Evolutionary conservation across 2,329 filamentous ascomycete species (phyloP).

Genomic region (Claviceps purpurea): DNA sequence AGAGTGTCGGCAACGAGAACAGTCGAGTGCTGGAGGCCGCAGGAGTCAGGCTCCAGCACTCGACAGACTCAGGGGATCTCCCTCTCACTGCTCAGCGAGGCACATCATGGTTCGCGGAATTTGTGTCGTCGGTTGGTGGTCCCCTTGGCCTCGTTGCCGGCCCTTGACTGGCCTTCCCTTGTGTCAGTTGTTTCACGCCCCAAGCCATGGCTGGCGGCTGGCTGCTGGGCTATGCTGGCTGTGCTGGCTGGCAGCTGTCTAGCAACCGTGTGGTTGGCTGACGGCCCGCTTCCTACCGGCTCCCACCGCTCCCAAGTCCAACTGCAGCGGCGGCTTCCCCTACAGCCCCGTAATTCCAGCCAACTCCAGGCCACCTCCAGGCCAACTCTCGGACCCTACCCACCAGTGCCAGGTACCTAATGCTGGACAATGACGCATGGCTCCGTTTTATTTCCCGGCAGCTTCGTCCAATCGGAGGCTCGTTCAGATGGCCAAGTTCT

Average conservation of each 20-base stretch:
- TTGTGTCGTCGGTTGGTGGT: background rate
- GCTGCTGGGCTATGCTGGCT: background rate
- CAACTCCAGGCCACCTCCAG: background rate
- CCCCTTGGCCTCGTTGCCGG: background rate
- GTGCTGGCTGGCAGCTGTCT: background rate
- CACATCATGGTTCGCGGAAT: background rate
- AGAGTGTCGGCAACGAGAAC: background rate
- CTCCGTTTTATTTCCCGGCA: too few relatives aligned
- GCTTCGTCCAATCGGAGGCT: too few relatives aligned
- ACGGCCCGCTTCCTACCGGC: too few relatives aligned
- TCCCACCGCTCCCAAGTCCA: background rate
- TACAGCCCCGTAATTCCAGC: too few relatives aligned
- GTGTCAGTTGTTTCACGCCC: too few relatives aligned
- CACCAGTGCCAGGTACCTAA: too few relatives aligned
- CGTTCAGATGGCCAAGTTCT: too few relatives aligned
- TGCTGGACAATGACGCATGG: too few relatives aligned
- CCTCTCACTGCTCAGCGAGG: background rate
- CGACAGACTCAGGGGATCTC: constrained; percentile 2
- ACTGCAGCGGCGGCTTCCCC: background rate
- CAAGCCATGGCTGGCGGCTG: background rate
- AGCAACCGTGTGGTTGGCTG: background rate
- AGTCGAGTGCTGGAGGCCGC: background rate
- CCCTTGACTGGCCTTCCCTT: too few relatives aligned
- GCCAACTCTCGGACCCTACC: background rate
- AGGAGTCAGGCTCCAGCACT: background rate